Evolutionary conservation across 768 basidiomycete genomes (phyloP), one percentile per base, ranked within the genome.

Genomic region (Lentinus tigrinus): DNA sequence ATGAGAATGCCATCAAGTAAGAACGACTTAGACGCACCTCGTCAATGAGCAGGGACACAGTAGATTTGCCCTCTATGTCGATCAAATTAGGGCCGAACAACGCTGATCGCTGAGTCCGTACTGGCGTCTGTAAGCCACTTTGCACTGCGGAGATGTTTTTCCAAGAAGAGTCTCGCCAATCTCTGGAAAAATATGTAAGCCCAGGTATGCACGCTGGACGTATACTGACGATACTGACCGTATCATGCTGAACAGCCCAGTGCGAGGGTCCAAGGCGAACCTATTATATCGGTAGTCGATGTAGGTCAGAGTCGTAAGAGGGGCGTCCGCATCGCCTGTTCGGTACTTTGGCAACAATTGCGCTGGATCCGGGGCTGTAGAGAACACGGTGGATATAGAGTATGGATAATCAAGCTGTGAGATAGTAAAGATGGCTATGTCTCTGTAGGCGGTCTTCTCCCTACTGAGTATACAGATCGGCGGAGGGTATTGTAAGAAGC

Each of bases 281-380:
- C 92, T 83, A 19, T 90, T 91, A 67, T 98, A 96, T 23, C 97
- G 88, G 72, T 97, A 97, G 69, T 98, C 94, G 46, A 95, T 81
- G 44, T 91, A 71, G 43, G 85, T 77, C 38, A 98, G 77, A 54
- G 74, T 72, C 17, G 77, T 73, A 14, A 92, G 70, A 19, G 75
- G 65, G 9, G 75, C 73, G 56, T 71, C 65, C 31, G 68, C 52
- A 64, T 54, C 13, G 66, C 66, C 38, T 42, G 58, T 52, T 50
- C 47, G 3, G 60, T 50, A 42, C 31, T 38, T 27, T 58, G 60
- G 61, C 17, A 58, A 53, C 14, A 52, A 37, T 31, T 56, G 54
- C 2, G 64, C 50, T 10, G 64, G 57, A 47, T 64, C 64, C 8
- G 63, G 58, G 14, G 43, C 37, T 1, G 58, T 56, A 2, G 89